Evolutionary conservation across 202 grass and related monocot genomes (phyloP).

Genomic region (Miscanthus sacchariflorus): DNA sequence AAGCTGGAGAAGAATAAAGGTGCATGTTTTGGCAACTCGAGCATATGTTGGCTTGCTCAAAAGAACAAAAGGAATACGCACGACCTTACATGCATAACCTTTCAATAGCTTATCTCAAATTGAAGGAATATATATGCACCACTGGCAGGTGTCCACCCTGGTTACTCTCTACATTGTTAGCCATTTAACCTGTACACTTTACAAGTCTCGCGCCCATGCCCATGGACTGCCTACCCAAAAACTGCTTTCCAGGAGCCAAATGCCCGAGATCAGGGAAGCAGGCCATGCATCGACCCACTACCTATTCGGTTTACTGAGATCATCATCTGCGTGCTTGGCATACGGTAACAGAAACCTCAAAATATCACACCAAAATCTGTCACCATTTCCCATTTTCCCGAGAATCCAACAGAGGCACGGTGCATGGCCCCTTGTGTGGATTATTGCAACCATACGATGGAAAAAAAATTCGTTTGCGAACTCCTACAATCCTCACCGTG

Average conservation of each 20-base stretch:
- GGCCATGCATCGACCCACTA: neutral
- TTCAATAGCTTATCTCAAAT: neutral
- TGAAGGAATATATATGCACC: neutral
- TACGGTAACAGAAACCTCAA: neutral
- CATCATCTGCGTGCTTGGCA: neutral
- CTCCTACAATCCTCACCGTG: neutral
- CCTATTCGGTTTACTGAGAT: neutral
- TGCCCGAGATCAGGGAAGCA: neutral
- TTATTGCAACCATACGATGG: neutral
- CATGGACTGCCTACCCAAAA: conserved; percentile 33
- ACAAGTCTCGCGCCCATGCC: conserved; percentile 18
- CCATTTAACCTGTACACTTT: conserved; percentile 1
- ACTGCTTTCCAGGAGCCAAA: conserved; percentile 1
- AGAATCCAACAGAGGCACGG: neutral
- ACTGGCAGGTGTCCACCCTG: neutral
- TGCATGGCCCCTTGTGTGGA: neutral
- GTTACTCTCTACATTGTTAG: conserved; percentile 34
- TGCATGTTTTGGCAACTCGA: neutral
- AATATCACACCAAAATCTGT: neutral
- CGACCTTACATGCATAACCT: neutral
- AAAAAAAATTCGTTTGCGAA: neutral
- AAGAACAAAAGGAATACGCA: neutral
- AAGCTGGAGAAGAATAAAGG: neutral
- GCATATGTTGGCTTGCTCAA: neutral
- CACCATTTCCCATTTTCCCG: neutral